Conservation (phyloP, 2,329 filamentous ascomycete species). For the Aspergillus bombycis region DNA sequence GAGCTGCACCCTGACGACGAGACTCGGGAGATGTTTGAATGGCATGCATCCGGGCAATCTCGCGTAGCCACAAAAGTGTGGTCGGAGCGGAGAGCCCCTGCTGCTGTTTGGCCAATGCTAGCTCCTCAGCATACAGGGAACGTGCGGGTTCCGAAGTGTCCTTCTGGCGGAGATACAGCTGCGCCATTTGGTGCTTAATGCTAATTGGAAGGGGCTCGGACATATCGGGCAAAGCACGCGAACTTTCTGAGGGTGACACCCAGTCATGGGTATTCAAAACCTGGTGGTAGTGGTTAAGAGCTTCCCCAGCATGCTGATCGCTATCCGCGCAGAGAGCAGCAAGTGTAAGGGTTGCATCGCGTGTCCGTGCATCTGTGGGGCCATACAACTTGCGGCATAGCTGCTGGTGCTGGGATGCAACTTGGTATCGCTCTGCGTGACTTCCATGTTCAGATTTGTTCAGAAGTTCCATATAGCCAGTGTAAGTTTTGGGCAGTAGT, state of each 20-base stretch:
- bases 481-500: constrained; percentile 51
- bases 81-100: constrained; percentile 52
- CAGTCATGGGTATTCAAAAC: constrained; percentile 46
- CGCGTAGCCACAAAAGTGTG: constrained; percentile 48
- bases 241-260: constrained; percentile 35
- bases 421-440: constrained; percentile 49
- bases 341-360: constrained; percentile 43
- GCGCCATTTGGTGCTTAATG: constrained; percentile 55
- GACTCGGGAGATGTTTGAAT: constrained; percentile 44
- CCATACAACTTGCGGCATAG: constrained; percentile 47
- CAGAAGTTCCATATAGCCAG: constrained; percentile 53
- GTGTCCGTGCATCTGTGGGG: constrained; percentile 38
- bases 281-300: constrained; percentile 51
- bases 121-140: constrained; percentile 46
- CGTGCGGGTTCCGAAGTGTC: constrained; percentile 43
- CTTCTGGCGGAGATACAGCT: constrained; percentile 50
- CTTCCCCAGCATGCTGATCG: constrained; percentile 49
- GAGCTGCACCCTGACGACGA: constrained; percentile 38
- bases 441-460: constrained; percentile 47
- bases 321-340: constrained; percentile 52
- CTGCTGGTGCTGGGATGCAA: constrained; percentile 54
- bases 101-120: constrained; percentile 47
- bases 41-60: constrained; percentile 49
- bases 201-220: constrained; percentile 45
- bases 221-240: constrained; percentile 36